These are phyloP conservation scores for Ogataea polymorpha DNA, from an alignment of 805 yeast genomes.

Conservation along the genomic window DNA sequence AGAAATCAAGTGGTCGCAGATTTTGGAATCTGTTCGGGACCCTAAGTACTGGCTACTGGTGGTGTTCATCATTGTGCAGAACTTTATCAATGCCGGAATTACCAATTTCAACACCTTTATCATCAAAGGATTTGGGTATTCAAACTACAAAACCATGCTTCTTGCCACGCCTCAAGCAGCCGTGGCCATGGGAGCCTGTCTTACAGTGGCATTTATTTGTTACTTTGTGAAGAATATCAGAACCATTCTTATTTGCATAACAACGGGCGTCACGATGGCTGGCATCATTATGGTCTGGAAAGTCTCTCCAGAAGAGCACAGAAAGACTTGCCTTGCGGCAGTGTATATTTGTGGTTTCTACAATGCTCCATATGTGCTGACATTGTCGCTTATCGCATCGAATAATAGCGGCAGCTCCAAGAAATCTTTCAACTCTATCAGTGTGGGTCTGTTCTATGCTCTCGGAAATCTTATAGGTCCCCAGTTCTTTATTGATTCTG, in stretches of 20 bases:
- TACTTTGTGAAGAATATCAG: conserved; percentile 22
- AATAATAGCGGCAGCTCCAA: conserved; percentile 68
- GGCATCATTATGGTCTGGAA: conserved; percentile 32
- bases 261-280: conserved; percentile 25
- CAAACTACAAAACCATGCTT: conserved; percentile 35
- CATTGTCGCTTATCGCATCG: conserved; percentile 27
- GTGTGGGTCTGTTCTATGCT: conserved; percentile 47
- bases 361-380: conserved; percentile 20
- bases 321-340: conserved; percentile 24
- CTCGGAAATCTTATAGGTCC: conserved; percentile 63
- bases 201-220: conserved; percentile 20
- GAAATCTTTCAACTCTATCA: conserved; percentile 37
- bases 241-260: conserved; percentile 26
- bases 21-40: conserved; percentile 32
- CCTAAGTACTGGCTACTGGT: conserved; percentile 32
- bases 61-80: conserved; percentile 36
- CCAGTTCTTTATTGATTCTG: conserved; percentile 50
- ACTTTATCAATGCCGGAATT: conserved; percentile 58
- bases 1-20: conserved; percentile 29
- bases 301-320: conserved; percentile 14
- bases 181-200: conserved; percentile 36
- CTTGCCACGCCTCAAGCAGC: conserved; percentile 33
- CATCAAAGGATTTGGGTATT: conserved; percentile 37
- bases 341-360: conserved; percentile 24
- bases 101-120: conserved; percentile 47